Evolutionary conservation across 2,329 filamentous ascomycete genomes (phyloP), one percentile per base, ranked within the genome.

Genomic region (Phyllosticta citrichinensis): DNA sequence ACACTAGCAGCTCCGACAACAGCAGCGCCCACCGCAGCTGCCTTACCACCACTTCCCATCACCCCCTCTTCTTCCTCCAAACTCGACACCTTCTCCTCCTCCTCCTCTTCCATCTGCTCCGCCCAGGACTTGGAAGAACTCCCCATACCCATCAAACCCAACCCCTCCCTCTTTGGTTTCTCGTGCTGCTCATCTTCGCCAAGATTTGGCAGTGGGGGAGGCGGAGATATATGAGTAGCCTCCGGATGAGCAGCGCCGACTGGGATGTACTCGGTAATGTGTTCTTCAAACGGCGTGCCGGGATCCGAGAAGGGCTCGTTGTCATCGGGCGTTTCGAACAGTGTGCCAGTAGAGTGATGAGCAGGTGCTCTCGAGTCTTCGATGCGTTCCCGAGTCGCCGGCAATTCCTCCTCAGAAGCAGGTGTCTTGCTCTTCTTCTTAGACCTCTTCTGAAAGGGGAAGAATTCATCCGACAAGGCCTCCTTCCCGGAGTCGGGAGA

Each of bases 371-470:
- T n/a, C n/a, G 12, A n/a, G 1, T 47, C 14, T n/a, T 47, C n/a
- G 40, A 47, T 5, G n/a, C n/a, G 12, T n/a, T 47, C 40, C 14
- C n/a, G 40, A n/a, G 17, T 14, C 27, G 27, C 53, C 10, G 12
- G 22, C 11, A 61, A 27, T 56, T 47, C 53, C n/a, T 40, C 25
- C 25, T 56, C 58, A n/a, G 5, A 5, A 33, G 52, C 20, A 17
- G 25, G 12, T 20, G 30, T 72, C 65, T 71, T 72, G 58, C 62
- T 64, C 55, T 66, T 69, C 55, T 72, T 71, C 40, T 67, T 69
- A 10, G 25, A 68, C 66, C 64, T 70, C 70, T 66, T 57, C 24
- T 61, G 55, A 30, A 61, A 61, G 2, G 60, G 60, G 55, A 61
- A 66, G 55, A 69, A 68, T 14, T 71, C 69, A 14, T 69, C 66